phyloP scores from a whole-genome alignment of 2,329 filamentous ascomycete species.

The Cladosporium velox region DNA sequence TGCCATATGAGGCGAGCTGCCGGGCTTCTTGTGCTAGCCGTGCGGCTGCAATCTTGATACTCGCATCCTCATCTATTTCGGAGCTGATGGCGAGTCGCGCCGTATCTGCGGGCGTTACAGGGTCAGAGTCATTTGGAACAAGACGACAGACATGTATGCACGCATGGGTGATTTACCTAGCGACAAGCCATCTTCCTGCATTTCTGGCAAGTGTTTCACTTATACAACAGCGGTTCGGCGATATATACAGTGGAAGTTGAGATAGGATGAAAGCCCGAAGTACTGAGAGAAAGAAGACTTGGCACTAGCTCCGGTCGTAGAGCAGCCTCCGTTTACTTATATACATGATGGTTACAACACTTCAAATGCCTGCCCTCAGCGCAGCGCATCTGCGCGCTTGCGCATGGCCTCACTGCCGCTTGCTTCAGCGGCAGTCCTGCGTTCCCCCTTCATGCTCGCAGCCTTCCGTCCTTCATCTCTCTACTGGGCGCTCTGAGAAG shows the following conservation, averaged over 20 bases:
- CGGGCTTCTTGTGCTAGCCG: slow-evolving; percentile 31
- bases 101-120: slow-evolving; percentile 9
- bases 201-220: slow-evolving; percentile 3
- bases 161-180: slow-evolving; percentile 10
- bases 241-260: slow-evolving; percentile 8
- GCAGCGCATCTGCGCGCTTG: slow-evolving; percentile 18
- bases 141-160: background rate
- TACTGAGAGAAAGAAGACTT: slow-evolving; percentile 21
- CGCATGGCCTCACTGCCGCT: slow-evolving; percentile 10
- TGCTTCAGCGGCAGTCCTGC: slow-evolving; percentile 13
- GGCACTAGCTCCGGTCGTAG: slow-evolving; percentile 19
- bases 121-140: background rate
- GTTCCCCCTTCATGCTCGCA: slow-evolving; percentile 17
- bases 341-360: slow-evolving; percentile 32
- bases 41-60: slow-evolving; percentile 23
- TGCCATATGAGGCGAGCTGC: slow-evolving; percentile 17
- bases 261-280: slow-evolving; percentile 15
- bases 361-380: slow-evolving; percentile 11
- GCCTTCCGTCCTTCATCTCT: slow-evolving; percentile 14
- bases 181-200: slow-evolving; percentile 21
- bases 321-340: slow-evolving; percentile 25
- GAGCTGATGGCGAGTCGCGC: slow-evolving; percentile 20
- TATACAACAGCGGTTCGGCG: background rate
- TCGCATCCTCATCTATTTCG: slow-evolving; percentile 16
- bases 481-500: slow-evolving; percentile 40